Conservation (phyloP, 73 alveolate species). For the Paramecium octaurelia region DNA sequence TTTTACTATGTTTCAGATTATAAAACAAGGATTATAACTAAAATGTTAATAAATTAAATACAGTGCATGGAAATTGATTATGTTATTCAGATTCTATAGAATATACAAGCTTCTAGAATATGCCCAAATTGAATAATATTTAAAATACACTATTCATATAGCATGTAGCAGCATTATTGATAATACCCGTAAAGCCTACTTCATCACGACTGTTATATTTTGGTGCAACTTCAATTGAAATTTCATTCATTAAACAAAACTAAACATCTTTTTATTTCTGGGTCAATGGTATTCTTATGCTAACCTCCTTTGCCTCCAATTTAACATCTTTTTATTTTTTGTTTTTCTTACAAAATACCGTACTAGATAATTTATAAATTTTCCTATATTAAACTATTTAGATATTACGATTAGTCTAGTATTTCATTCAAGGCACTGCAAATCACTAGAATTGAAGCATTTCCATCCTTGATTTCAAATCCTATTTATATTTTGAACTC, state of each 20-base stretch:
- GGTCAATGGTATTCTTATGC: not conserved
- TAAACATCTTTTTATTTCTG: not conserved
- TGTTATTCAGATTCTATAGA: not conserved
- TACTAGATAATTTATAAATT: constrained; percentile 6
- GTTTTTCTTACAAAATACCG: not conserved
- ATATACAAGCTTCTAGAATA: not conserved
- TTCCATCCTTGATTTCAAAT: not conserved
- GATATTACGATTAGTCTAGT: not conserved
- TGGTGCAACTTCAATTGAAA: not conserved
- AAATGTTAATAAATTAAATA: not conserved
- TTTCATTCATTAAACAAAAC: not conserved
- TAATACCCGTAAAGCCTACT: constrained; percentile 24
- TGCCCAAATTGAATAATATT: constrained; percentile 3
- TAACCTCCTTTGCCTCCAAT: not conserved
- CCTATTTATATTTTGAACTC: not conserved
- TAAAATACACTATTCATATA: constrained; percentile 36
- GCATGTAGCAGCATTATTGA: constrained; percentile 46
- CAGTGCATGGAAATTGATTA: constrained; percentile 33
- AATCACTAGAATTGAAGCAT: not conserved
- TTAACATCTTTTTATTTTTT: not conserved
- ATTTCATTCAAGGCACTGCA: not conserved
- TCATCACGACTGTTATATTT: constrained; percentile 29
- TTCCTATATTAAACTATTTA: not conserved
- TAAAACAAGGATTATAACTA: not conserved
- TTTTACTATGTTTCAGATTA: constrained; percentile 22